Evolutionary conservation across 345 rosid species (phyloP), one percentile per base, ranked within the genome.

Genomic region (Luvunga scandens): DNA sequence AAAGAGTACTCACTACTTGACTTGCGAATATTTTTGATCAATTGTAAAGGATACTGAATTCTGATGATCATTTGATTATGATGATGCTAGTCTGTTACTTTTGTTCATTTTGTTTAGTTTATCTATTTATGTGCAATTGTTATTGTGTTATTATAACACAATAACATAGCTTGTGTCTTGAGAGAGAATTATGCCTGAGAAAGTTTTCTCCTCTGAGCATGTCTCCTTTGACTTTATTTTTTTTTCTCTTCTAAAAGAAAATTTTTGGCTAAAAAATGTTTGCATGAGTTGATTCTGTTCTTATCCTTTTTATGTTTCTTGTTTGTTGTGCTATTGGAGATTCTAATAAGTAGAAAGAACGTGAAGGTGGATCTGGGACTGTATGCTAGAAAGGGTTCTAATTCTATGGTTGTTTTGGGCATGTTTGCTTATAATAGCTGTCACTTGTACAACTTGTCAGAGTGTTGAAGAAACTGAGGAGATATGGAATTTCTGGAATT

Each of bases 401-500:
- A 33, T 63, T n/a, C 75, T 55, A 50, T 31, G 63, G 63, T 53
- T 31, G 7, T 31, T 67, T 24, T 4, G 22, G 56, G 62, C 33
- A 19, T 69, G 31, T n/a, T 22, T 12, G 22, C 34, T 68, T 45
- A 42, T 2, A 14, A 31, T 66, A 59, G n/a, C 27, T 21, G 21
- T 64, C 77, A 10, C n/a, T 77, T 57, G 27, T 25, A 64, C 38
- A 24, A 71, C 68, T 79, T 80, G 62, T 75, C 79, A 95, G 95
- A 89, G 81, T 90, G 75, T 77, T 93, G 82, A 73, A 76, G 87
- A 90, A 85, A 81, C 74, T 95, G 81, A 91, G 84, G 88, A 89
- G 93, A 89, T 95, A 91, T 73, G 98, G 98, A 81, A 75, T 90
- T 64, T 89, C 98, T 62, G 98, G 98, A 77, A 62, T 95, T 66